These are phyloP conservation scores for Oryza coarctata DNA, from an alignment of 176 grass and related monocot genomes.

Conservation along the genomic window DNA sequence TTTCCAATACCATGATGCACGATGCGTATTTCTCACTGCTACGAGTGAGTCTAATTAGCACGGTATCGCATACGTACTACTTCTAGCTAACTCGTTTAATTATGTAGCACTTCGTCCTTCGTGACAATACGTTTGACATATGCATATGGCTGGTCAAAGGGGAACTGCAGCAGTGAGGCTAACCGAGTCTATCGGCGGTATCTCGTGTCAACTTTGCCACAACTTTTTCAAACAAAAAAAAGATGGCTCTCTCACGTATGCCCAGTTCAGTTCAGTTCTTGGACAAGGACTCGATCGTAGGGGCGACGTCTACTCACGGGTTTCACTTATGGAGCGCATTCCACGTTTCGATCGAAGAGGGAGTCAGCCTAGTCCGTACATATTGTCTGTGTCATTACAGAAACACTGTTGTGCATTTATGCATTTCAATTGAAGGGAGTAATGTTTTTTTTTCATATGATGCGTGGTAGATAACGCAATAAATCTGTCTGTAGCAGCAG, in stretches of 20 bases:
- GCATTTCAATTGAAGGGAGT: too few species aligned
- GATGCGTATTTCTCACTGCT: not conserved
- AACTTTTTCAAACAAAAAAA: not conserved
- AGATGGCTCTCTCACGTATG: not conserved
- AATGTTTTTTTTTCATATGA: too few species aligned
- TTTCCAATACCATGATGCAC: not conserved
- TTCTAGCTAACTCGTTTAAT: too few species aligned
- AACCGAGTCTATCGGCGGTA: not conserved
- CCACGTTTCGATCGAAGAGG: not conserved
- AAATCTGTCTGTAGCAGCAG: too few species aligned
- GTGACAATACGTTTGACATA: too few species aligned
- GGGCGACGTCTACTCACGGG: not conserved
- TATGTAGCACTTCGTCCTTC: too few species aligned
- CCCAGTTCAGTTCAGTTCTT: not conserved
- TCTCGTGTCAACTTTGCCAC: not conserved
- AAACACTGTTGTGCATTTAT: too few species aligned
- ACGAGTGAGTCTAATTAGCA: not conserved
- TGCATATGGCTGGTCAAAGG: not conserved
- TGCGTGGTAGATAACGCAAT: too few species aligned
- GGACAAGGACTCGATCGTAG: not conserved
- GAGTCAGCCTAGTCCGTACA: too few species aligned
- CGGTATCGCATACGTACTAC: too few species aligned
- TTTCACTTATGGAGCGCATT: not conserved
- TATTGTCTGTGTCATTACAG: too few species aligned
- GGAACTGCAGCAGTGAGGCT: not conserved